Evolutionary conservation across 352 stramenopile genomes (phyloP), one percentile per base, ranked within the genome.

Genomic region (Thraustotheca clavata): DNA sequence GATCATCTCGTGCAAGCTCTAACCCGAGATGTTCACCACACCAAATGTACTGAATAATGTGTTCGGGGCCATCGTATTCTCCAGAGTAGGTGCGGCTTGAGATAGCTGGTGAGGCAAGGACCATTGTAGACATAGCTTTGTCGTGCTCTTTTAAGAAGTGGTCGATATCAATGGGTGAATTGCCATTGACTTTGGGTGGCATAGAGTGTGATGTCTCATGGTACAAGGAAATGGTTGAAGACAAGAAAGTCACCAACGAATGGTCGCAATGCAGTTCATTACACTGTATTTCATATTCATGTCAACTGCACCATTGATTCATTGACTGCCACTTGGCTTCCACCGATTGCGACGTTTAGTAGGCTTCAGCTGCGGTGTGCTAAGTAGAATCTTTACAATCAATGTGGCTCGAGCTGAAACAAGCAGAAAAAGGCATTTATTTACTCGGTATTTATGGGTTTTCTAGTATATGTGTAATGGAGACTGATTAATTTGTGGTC

Each of bases 21-120:
- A 65, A 33, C 29, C 57, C 57, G 6, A 65, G 20, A 32, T 12
- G 40, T 16, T 65, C 57, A 24, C 57, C 57, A 46, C 57, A 65
- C 57, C 57, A 65, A 39, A 65, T 65, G 57, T 65, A 65, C 57
- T 65, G 35, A 34, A 65, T 65, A 46, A 65, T 65, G 18, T 43
- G 35, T 26, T 43, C 35, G 3, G 39, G 24, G 3, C 47, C 57
- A 32, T 65, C 57, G 26, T 47, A 47, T 29, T 61, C 26, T 27
- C 14, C 27, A 20, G 35, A 31, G 29, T 52, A 52, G 24, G 43
- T 52, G 43, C 43, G 43, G 7, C 43, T 52, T 5, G 35, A 49
- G 31, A 49, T 62, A 22, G 52, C 52, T 16, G 33, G 39, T 27
- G 55, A 52, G 31, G 43, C 43, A 6, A 52, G 43, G 9, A 52